Base-by-base conservation (phyloP, 1,284 basidiomycete genomes). In the Gymnopus androsaceus region DNA sequence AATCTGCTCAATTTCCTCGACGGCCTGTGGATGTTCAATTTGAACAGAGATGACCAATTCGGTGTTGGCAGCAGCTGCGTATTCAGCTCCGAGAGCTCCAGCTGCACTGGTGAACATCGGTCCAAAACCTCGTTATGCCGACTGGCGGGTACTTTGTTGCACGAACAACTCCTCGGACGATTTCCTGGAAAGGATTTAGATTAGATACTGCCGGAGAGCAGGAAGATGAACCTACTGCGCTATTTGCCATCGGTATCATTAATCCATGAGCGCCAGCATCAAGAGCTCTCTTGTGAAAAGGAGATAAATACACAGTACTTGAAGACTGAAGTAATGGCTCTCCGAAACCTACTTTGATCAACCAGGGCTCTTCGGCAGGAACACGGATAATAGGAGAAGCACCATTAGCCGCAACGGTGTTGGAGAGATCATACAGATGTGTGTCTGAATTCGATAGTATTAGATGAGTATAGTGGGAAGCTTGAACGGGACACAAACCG, bases 91-190 rank as follows among this genome's bases (percentile, higher is more conserved):
- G n/a, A 66, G 57, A 6, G 64, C 67, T 37, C 68, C 68, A 9
- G 68, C 57, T 12, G 66, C 65, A 42, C 69, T 66, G 1, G 69
- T 69, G 60, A 65, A 70, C 68, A 70, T 69, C n/a, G 69, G 69
- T 1, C 69, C 69, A 41, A 67, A 70, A 0, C 69, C 69, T 4
- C 69, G 61, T 28, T n/a, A 65, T 61, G 2, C 69, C 69, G 2
- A 50, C 47, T 11, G 69, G 69, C 14, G 69, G 69, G 51, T 71
- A 71, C 51, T 65, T 66, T 12, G 60, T 50, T 3, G 64, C 66
- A 15, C 54, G 37, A 1, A 70, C 69, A 7, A 68, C 62, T 31
- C 66, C 66, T 23, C 66, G 62, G 17, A 68, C 66, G 27, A 67
- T 59, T 57, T 64, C 66, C 66, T 67, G 17, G 9, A 41, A 19